These are phyloP conservation scores for Myxozyma vanderwaltii DNA, from an alignment of 805 yeast species.

Conservation along the genomic window DNA sequence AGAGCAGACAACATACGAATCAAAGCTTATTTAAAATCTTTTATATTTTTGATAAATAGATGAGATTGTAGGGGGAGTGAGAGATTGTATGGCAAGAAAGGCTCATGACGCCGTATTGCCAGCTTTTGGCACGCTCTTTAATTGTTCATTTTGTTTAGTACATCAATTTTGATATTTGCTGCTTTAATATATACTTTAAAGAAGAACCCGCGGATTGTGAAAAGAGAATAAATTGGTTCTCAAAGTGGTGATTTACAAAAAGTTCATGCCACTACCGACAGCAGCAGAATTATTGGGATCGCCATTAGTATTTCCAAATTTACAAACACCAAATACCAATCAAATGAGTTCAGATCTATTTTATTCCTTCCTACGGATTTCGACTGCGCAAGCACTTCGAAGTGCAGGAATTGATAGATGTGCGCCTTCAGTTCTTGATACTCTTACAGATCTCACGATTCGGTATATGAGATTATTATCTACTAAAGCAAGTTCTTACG, in stretches of 20 bases:
- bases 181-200: no score
- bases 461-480: slow-evolving; percentile 61
- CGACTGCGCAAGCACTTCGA: slow-evolving; percentile 56
- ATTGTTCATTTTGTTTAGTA: no score
- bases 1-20: no score
- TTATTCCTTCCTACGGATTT: slow-evolving; percentile 26
- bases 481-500: slow-evolving; percentile 52
- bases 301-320: not conserved
- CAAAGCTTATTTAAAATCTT: no score
- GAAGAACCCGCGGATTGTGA: no score
- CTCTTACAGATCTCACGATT: slow-evolving; percentile 74
- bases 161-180: no score
- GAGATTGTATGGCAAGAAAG: no score
- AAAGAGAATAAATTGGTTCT: no score
- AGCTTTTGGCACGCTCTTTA: no score
- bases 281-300: not conserved
- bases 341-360: slow-evolving; percentile 29
- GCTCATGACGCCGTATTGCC: no score
- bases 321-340: not conserved
- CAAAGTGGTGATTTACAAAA: not conserved
- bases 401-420: slow-evolving; percentile 84
- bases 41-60: no score
- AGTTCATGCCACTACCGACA: not conserved
- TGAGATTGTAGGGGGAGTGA: no score
- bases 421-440: slow-evolving; percentile 68